A percentile compares a stretch with the other conserved stretches of the same genome.
Evolutionary conservation across 2,329 filamentous ascomycete species (phyloP).

Genomic region (Sporothrix globosa): DNA sequence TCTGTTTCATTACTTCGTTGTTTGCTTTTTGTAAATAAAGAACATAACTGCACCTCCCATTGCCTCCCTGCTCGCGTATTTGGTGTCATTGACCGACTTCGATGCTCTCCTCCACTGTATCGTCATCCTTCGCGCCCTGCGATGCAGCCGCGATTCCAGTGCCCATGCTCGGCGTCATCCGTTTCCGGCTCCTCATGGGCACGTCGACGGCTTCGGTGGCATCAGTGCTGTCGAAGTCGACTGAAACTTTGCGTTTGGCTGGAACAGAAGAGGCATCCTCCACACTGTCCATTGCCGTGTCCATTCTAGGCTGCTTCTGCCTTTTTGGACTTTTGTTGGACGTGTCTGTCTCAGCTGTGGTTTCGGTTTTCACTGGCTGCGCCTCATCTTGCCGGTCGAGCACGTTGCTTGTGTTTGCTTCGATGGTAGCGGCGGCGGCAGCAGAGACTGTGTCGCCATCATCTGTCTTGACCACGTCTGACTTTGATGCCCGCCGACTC

Average conservation of each 20-base stretch:
- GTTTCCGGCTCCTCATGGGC: background rate
- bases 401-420: background rate
- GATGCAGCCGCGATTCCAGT: too few relatives aligned
- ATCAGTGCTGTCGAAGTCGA: background rate
- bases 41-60: background rate
- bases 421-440: background rate
- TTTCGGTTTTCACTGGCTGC: too few relatives aligned
- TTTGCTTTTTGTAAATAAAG: background rate
- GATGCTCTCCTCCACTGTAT: background rate
- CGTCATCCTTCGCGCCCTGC: background rate
- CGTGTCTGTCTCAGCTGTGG: background rate
- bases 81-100: conserved; percentile 4
- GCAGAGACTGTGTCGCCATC: background rate
- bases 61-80: background rate
- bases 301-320: conserved; percentile 1
- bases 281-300: background rate
- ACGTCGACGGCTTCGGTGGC: background rate
- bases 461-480: background rate
- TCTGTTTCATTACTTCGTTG: background rate
- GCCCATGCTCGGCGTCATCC: background rate
- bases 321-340: background rate
- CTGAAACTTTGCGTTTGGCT: background rate
- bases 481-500: background rate
- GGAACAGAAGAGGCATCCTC: background rate
- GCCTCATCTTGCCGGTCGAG: too few relatives aligned